Percentiles rank a stretch among this genome's conserved stretches.
Conservation (phyloP, 306 rosid species). For the Echinosophora koreensis region DNA sequence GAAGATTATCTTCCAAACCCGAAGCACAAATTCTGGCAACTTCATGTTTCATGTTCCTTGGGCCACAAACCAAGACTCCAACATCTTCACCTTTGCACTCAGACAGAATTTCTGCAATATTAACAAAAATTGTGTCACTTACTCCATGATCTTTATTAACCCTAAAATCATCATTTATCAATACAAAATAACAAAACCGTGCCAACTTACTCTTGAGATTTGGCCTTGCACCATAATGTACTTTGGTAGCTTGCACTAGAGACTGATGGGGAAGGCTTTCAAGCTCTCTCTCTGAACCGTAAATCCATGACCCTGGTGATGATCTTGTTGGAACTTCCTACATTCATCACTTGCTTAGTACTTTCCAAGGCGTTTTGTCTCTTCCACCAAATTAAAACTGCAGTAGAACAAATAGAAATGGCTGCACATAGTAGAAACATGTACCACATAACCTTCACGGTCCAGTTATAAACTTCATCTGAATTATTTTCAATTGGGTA, state of each 20-base stretch:
- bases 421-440: slow-evolving; percentile 44
- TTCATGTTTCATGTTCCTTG: slow-evolving; percentile 65
- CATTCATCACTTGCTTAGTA: slow-evolving; percentile 52
- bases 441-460: slow-evolving; percentile 57
- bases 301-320: slow-evolving; percentile 42
- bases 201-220: slow-evolving; percentile 59
- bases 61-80: slow-evolving; percentile 65
- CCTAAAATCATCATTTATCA: background rate
- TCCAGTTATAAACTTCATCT: slow-evolving; percentile 49
- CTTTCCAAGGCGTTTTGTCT: slow-evolving; percentile 38
- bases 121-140: background rate
- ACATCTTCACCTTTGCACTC: slow-evolving; percentile 52
- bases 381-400: slow-evolving; percentile 59
- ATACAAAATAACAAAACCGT: background rate
- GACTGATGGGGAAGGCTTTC: slow-evolving; percentile 63
- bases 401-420: slow-evolving; percentile 49
- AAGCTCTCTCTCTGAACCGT: slow-evolving; percentile 45
- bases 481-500: slow-evolving; percentile 56
- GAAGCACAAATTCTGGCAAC: slow-evolving; percentile 64
- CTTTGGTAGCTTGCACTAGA: slow-evolving; percentile 50
- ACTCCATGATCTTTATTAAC: background rate
- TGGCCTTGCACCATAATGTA: slow-evolving; percentile 63
- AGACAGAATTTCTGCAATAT: slow-evolving; percentile 49
- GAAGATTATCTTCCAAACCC: slow-evolving; percentile 47
- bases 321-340: slow-evolving; percentile 42